Conservation (phyloP, 208 protist species). For the Cochliopodium minus region DNA sequence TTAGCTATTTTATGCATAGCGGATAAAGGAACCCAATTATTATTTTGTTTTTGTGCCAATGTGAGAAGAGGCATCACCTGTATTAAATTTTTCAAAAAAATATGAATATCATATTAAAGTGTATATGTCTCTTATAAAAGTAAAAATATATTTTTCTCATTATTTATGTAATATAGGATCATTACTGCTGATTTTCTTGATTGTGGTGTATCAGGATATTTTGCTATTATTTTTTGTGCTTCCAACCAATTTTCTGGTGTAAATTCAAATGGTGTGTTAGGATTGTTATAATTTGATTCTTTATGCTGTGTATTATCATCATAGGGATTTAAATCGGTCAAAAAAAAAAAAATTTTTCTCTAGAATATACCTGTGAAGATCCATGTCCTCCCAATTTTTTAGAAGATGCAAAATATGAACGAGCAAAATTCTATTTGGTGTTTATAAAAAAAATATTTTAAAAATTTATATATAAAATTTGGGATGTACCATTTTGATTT, state of each 20-base stretch:
- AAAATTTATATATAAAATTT: too few species aligned
- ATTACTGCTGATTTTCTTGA: not conserved
- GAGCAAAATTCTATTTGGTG: too few species aligned
- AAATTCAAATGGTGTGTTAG: slow-evolving; percentile 55
- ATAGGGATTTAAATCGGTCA: too few species aligned
- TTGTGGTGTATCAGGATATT: slow-evolving; percentile 55
- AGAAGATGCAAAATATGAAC: too few species aligned
- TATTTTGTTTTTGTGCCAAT: slow-evolving; percentile 64
- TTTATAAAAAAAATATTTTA: too few species aligned
- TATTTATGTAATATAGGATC: not conserved
- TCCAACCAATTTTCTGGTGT: slow-evolving; percentile 57
- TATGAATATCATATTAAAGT: not conserved
- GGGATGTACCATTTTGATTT: too few species aligned
- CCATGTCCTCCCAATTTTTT: too few species aligned
- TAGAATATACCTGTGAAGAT: too few species aligned
- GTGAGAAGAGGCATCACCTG: slow-evolving; percentile 62
- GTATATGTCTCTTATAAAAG: not conserved
- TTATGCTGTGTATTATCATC: slow-evolving; percentile 2
- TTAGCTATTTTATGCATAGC: slow-evolving; percentile 78
- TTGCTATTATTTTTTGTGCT: slow-evolving; percentile 62
- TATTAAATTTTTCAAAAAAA: slow-evolving; percentile 29
- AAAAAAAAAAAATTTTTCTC: too few species aligned
- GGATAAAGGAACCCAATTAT: slow-evolving; percentile 66
- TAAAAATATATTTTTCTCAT: not conserved
- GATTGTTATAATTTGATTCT: slow-evolving; percentile 2